These are phyloP conservation scores for Arbutus unedo DNA, from an alignment of 148 eudicot species.

Conservation along the genomic window DNA sequence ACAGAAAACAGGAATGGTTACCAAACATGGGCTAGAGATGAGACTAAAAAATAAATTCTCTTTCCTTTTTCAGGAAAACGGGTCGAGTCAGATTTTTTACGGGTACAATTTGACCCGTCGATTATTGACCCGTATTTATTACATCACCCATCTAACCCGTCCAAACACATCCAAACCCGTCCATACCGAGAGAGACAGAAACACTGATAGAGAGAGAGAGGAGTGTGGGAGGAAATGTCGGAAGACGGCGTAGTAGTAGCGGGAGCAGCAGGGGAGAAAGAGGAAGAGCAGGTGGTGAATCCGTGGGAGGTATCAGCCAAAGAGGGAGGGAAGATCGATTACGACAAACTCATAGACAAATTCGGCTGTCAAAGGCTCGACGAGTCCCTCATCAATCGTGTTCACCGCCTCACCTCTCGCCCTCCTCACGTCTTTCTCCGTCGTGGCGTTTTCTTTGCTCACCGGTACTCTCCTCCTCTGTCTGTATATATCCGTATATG, in stretches of 20 bases:
- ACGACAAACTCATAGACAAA: constrained; percentile 81
- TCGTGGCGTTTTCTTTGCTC: constrained; percentile 94
- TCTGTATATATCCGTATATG: background rate
- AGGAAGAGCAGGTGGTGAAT: constrained; percentile 61
- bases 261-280: constrained; percentile 8
- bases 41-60: too few relatives aligned
- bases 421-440: constrained; percentile 88
- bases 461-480: constrained; percentile 41
- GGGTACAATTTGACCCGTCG: too few relatives aligned
- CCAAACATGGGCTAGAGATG: too few relatives aligned
- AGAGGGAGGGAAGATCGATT: constrained; percentile 82
- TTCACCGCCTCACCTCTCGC: constrained; percentile 64
- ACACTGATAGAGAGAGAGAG: too few relatives aligned
- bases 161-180: too few relatives aligned
- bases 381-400: constrained; percentile 45
- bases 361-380: constrained; percentile 88
- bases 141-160: too few relatives aligned
- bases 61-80: too few relatives aligned
- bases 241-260: background rate
- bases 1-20: too few relatives aligned
- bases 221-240: background rate
- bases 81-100: too few relatives aligned
- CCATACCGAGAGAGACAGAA: too few relatives aligned
- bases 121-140: too few relatives aligned
- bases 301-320: constrained; percentile 85